phyloP scores from a whole-genome alignment of 1,284 basidiomycete species.

The Agaricales sp. region DNA sequence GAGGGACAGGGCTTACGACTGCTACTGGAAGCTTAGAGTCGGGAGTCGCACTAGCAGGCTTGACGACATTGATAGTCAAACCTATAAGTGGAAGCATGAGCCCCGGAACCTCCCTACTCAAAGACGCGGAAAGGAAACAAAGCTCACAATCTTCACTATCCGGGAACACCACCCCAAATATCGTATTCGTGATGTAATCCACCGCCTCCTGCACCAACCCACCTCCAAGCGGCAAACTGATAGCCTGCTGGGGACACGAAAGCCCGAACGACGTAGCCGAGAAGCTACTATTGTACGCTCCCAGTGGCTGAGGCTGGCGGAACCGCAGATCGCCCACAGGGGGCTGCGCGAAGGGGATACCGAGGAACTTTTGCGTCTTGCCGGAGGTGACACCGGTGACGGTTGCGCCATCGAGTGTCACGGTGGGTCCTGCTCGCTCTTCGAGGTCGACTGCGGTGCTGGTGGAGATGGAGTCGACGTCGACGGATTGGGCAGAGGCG shows the following conservation, averaged over 20 bases:
- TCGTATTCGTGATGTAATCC: slow-evolving; percentile 25
- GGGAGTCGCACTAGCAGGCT: slow-evolving; percentile 27
- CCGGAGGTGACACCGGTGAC: slow-evolving; percentile 24
- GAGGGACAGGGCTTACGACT: too few relatives aligned
- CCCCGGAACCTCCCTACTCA: slow-evolving; percentile 2
- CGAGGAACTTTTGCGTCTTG: slow-evolving; percentile 28
- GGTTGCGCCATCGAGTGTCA: slow-evolving; percentile 29
- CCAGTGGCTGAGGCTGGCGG: slow-evolving; percentile 5
- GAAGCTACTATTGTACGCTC: slow-evolving; percentile 2
- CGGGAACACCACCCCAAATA: slow-evolving; percentile 22
- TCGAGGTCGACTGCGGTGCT: background rate
- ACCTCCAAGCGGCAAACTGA: slow-evolving; percentile 21
- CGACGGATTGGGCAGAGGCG: background rate
- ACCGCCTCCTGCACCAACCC: slow-evolving; percentile 22
- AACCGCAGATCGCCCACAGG: slow-evolving; percentile 25
- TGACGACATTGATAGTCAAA: slow-evolving; percentile 46
- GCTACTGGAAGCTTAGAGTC: slow-evolving; percentile 42
- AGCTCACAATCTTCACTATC: slow-evolving; percentile 38
- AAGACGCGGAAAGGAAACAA: slow-evolving; percentile 6
- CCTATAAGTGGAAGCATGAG: slow-evolving; percentile 24
- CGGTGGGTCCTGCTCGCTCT: slow-evolving; percentile 18
- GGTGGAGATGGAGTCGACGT: too few relatives aligned
- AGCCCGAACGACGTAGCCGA: slow-evolving; percentile 8
- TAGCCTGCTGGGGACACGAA: slow-evolving; percentile 38
- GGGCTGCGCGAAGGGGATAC: slow-evolving; percentile 41